phyloP scores from a whole-genome alignment of 2,329 filamentous ascomycete genomes.

The Aspergillus awamori region DNA sequence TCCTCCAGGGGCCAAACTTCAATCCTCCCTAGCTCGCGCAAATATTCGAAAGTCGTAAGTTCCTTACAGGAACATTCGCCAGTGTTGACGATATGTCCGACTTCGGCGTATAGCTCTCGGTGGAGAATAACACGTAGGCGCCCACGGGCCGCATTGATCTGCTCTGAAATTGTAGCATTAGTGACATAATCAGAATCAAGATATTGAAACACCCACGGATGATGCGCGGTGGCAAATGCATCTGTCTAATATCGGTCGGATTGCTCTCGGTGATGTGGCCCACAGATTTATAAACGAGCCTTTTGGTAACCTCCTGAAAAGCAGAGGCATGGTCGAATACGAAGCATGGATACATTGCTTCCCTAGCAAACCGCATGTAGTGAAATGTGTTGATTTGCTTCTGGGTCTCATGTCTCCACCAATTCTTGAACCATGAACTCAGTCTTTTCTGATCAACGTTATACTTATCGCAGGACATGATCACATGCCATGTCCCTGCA shows the following conservation, averaged over 20 bases:
- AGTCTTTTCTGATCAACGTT: neutral
- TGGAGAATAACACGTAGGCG: constrained; percentile 11
- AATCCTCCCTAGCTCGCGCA: neutral
- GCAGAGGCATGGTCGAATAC: neutral
- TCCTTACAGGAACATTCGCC: neutral
- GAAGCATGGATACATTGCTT: constrained; percentile 3
- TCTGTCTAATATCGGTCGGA: neutral
- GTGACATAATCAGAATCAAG: too few species aligned
- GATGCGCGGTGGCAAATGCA: constrained; percentile 6
- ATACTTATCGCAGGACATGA: neutral
- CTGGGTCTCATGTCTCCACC: neutral
- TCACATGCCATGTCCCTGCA: neutral
- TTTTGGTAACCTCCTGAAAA: neutral
- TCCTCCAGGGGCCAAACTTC: constrained; percentile 7
- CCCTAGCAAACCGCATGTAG: neutral
- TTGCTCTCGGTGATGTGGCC: constrained; percentile 9
- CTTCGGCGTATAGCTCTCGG: neutral
- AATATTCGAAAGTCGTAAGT: constrained; percentile 1
- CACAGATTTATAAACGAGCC: neutral
- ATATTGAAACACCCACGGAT: constrained; percentile 3
- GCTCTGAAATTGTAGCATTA: neutral
- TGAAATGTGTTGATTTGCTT: neutral
- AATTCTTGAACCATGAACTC: neutral
- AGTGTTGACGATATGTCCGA: neutral
- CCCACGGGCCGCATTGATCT: constrained; percentile 11